Conservation (phyloP, 1,139 yeast species). For the Pneumocystis jirovecii region DNA sequence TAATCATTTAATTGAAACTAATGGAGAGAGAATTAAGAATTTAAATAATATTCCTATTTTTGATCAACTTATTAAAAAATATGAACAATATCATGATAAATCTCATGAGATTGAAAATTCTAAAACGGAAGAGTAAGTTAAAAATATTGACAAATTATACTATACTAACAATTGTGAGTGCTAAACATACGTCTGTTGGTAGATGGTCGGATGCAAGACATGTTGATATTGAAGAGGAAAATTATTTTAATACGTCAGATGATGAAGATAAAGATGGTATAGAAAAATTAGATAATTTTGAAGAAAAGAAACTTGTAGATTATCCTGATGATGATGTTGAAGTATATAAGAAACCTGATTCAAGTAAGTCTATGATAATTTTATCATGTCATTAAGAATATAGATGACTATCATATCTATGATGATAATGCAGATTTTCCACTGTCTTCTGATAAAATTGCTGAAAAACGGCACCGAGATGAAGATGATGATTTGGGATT, state of each 20-base stretch:
- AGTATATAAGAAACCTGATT: neutral
- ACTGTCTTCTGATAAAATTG: neutral
- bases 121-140: neutral
- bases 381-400: neutral
- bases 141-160: conserved; percentile 23
- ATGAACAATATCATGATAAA: conserved; percentile 11
- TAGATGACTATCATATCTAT: neutral
- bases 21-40: conserved; percentile 28
- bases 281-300: conserved; percentile 14
- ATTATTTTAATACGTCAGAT: conserved; percentile 14
- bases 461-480: neutral
- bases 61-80: conserved; percentile 7
- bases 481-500: neutral
- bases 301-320: neutral
- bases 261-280: conserved; percentile 19
- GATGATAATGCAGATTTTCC: neutral
- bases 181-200: conserved; percentile 4
- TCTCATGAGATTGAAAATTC: neutral
- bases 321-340: conserved; percentile 1
- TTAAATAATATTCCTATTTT: conserved; percentile 19
- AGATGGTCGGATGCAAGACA: conserved; percentile 12
- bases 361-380: neutral
- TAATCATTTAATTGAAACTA: conserved; percentile 35
- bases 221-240: conserved; percentile 10
- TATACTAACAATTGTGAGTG: conserved; percentile 15